phyloP scores from a whole-genome alignment of 257 asterid genomes.

The Paulownia fortunei region DNA sequence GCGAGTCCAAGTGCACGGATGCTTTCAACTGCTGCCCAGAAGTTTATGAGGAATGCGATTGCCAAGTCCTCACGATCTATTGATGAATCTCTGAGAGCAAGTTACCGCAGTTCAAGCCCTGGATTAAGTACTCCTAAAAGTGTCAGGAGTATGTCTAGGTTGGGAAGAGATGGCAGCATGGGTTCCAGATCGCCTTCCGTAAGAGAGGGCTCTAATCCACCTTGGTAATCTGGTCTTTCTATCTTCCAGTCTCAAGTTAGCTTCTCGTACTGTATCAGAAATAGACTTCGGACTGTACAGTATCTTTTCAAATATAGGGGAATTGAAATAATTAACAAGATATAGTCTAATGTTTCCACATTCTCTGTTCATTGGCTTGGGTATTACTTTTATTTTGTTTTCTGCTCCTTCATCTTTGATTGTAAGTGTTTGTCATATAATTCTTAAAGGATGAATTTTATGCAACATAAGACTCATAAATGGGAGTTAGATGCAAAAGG shows the following conservation, averaged over 20 bases:
- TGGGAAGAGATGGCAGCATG: slow-evolving; percentile 67
- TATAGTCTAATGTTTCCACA: background rate
- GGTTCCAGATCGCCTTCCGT: slow-evolving; percentile 79
- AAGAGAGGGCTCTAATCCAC: slow-evolving; percentile 68
- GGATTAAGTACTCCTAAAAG: slow-evolving; percentile 76
- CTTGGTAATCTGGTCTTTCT: slow-evolving; percentile 51
- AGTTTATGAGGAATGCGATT: slow-evolving; percentile 86
- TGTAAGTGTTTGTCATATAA: slow-evolving; percentile 8
- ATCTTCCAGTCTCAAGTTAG: slow-evolving; percentile 10
- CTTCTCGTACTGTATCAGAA: slow-evolving; percentile 25
- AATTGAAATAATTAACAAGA: slow-evolving; percentile 8
- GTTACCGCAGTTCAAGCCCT: slow-evolving; percentile 90
- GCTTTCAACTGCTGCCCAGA: slow-evolving; percentile 91
- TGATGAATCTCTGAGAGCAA: slow-evolving; percentile 91
- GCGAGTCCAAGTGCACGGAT: slow-evolving; percentile 70
- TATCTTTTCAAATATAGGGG: slow-evolving; percentile 2
- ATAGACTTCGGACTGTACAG: slow-evolving; percentile 28
- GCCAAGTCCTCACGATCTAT: slow-evolving; percentile 81
- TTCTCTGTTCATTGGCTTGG: background rate
- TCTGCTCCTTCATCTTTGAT: background rate
- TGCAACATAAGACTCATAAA: too few species aligned
- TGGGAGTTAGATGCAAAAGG: background rate
- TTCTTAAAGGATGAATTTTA: slow-evolving; percentile 3
- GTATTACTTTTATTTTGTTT: background rate
- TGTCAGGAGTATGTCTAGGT: slow-evolving; percentile 90